Conservation (phyloP, 179 eudicot genomes). For the Spinacia oleracea region DNA sequence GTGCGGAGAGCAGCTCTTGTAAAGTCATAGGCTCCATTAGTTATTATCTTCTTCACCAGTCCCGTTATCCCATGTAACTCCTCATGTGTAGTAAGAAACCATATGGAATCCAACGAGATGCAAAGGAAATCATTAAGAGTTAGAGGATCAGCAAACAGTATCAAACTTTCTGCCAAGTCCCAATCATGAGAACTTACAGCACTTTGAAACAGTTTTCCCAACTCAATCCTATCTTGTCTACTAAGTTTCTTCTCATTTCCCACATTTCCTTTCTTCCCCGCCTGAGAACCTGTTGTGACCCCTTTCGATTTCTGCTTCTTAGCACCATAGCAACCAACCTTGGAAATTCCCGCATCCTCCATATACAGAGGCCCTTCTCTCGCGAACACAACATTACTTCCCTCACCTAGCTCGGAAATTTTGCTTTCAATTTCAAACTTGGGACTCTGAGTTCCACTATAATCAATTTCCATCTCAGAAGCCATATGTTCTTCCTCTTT, state of each 20-base stretch:
- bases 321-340: constrained; percentile 40
- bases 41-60: constrained; percentile 63
- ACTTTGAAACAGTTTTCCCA: constrained; percentile 71
- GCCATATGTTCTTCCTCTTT: constrained; percentile 38
- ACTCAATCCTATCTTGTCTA: constrained; percentile 79
- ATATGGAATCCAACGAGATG: constrained; percentile 84
- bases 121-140: constrained; percentile 91
- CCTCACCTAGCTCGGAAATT: constrained; percentile 57
- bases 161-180: constrained; percentile 76
- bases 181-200: constrained; percentile 87
- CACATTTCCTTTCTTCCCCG: constrained; percentile 42
- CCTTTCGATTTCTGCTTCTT: constrained; percentile 54
- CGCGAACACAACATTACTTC: constrained; percentile 66
- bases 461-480: constrained; percentile 71
- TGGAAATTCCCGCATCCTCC: constrained; percentile 35
- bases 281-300: constrained; percentile 33
- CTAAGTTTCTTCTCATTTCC: constrained; percentile 68
- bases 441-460: constrained; percentile 33
- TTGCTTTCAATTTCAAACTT: constrained; percentile 38
- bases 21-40: constrained; percentile 87
- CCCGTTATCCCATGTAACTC: constrained; percentile 72
- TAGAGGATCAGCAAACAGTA: constrained; percentile 68
- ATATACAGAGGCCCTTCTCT: constrained; percentile 62
- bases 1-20: constrained; percentile 96
- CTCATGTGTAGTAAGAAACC: constrained; percentile 77